These are phyloP conservation scores for Blumeria graminis DNA, from an alignment of 2,329 filamentous ascomycete genomes.

Conservation along the genomic window DNA sequence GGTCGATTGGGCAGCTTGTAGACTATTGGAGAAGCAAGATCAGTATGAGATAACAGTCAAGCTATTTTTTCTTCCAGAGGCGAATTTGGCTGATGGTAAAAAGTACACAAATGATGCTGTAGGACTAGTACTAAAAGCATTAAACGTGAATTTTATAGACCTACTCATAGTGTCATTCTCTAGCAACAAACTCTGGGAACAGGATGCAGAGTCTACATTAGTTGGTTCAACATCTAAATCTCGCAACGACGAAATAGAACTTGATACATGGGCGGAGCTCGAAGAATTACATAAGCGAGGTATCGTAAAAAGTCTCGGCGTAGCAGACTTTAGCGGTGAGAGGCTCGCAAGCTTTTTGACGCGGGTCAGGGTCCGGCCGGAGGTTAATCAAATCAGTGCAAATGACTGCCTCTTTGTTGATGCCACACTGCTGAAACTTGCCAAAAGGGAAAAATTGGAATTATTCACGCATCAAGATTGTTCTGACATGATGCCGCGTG, in stretches of 20 bases:
- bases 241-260: constrained; percentile 35
- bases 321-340: constrained; percentile 77
- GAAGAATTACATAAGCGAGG: constrained; percentile 51
- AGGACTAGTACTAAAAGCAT: constrained; percentile 52
- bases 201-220: constrained; percentile 28
- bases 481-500: constrained; percentile 68
- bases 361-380: constrained; percentile 44
- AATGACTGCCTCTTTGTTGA: constrained; percentile 91
- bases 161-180: constrained; percentile 88
- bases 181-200: constrained; percentile 70
- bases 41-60: constrained; percentile 93
- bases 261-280: constrained; percentile 44
- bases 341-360: constrained; percentile 57
- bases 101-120: constrained; percentile 57
- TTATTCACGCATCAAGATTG: constrained; percentile 85
- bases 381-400: constrained; percentile 88
- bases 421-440: constrained; percentile 59
- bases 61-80: constrained; percentile 67
- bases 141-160: constrained; percentile 54
- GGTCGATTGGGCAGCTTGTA: constrained; percentile 45
- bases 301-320: constrained; percentile 49
- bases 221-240: constrained; percentile 12
- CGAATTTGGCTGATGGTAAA: constrained; percentile 37
- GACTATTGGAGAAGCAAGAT: constrained; percentile 53
- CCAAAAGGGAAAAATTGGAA: constrained; percentile 64